Base-by-base conservation (phyloP, 2,329 filamentous ascomycete species). In the Alternaria sp. region DNA sequence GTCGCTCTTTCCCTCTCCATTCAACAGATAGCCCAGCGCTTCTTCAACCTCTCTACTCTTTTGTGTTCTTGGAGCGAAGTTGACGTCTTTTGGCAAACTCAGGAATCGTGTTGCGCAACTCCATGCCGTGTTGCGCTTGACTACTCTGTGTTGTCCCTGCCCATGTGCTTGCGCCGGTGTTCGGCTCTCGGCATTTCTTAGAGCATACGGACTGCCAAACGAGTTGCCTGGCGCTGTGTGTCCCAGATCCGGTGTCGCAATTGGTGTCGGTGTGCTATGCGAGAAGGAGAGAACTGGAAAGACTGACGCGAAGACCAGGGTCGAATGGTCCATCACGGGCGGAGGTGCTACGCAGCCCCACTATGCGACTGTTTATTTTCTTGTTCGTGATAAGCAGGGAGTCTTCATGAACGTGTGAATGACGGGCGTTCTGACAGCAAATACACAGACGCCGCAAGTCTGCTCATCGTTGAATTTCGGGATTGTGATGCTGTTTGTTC, bases 61-160 rank as follows among this genome's bases (percentile, higher is more conserved):
- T 23, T 64, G 67, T 26, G 51, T 34, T 37, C 63, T 52, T n/a
- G 60, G 52, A 17, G 62, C 56, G 33, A 72, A 60, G 36, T 69
- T 54, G 7, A 71, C 57, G n/a, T 67, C 64, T 24, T 67, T 72
- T 34, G 71, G 72, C 23, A 78, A 56, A 56, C 72, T 75, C 10
- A 82, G 62, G 53, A 78, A 80, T 36, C 80, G 69, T 2, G 80
- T 82, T n/a, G 78, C 80, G 23, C 72, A 77, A 58, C 78, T 82
- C 81, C 81, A 82, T n/a, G 79, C 78, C 45, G 74, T 66, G 44
- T 74, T 78, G 52, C 77, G 73, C 58, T 71, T 73, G 21, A 78
- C 70, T 14, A 66, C 66, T 53, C 71, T 67, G 39, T 77, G 75
- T 44, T 77, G 74, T 9, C 62, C 65, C 33, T 66, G 62, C 31